Evolutionary conservation across 306 rosid genomes (phyloP).

Genomic region (Pyrus betulifolia): DNA sequence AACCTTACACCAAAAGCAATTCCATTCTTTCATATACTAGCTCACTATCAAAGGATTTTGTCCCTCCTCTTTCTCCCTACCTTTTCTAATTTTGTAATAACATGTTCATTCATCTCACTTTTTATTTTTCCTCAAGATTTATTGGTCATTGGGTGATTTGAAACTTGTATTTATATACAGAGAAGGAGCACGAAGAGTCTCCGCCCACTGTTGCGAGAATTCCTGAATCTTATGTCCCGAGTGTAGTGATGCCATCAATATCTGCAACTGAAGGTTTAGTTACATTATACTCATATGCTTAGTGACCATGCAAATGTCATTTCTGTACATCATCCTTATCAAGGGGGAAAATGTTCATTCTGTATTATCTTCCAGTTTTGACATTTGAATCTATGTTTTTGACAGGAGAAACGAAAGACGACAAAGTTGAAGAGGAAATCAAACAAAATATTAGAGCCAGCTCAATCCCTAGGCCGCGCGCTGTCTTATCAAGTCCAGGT

Average conservation of each 20-base stretch:
- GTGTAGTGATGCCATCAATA: slow-evolving; percentile 28
- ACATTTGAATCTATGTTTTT: slow-evolving; percentile 23
- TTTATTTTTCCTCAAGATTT: neutral
- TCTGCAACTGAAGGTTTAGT: slow-evolving; percentile 35
- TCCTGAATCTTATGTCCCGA: slow-evolving; percentile 41
- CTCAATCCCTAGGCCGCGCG: slow-evolving; percentile 73
- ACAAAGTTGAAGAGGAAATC: slow-evolving; percentile 29
- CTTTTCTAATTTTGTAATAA: neutral
- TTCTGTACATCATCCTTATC: neutral
- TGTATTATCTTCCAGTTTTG: slow-evolving; percentile 12
- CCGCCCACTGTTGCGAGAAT: slow-evolving; percentile 30
- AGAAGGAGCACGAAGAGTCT: slow-evolving; percentile 26
- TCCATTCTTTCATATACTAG: neutral
- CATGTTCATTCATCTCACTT: neutral
- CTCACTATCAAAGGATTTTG: neutral
- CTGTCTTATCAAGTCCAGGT: slow-evolving; percentile 89
- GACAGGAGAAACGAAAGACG: slow-evolving; percentile 33
- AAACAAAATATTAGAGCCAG: slow-evolving; percentile 46
- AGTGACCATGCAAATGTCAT: neutral
- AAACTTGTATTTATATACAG: slow-evolving; percentile 19
- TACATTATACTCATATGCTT: neutral
- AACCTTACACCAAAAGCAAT: neutral
- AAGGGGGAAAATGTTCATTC: neutral
- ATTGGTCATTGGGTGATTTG: neutral
- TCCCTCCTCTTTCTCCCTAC: neutral